Evolutionary conservation across 768 basidiomycete species (phyloP), one percentile per base, ranked within the genome.

Genomic region (Agaricus bisporus): DNA sequence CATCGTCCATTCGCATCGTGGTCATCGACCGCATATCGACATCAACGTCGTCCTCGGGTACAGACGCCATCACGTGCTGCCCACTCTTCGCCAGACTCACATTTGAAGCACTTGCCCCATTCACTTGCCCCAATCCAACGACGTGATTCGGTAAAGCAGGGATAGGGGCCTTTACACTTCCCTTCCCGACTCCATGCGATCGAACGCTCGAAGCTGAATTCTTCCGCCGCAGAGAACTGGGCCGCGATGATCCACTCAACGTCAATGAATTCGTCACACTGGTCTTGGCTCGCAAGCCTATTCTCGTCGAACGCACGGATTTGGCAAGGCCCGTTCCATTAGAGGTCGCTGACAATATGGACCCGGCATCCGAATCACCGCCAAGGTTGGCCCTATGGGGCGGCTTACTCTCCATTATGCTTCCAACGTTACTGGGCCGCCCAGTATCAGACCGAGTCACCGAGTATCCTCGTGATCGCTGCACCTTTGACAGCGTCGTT

Each of bases 151-250:
- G 66, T 32, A 72, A 46, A 38, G 68, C 60, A 39, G 73, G 70
- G 10, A 74, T 62, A 28, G 75, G 72, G 51, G 76, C 71, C 17
- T 65, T 60, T 43, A 57, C 43, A 36, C 49, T 50, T 41, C 35
- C 48, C 56, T 62, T 61, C 48, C 58, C 58, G 57, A 55, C 63
- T 48, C 66, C 70, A 41, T 77, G 74, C 36, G 82, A 81, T 2
- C 76, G 74, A 42, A 85, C 61, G 53, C 85, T 86, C 3, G 85
- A 85, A 20, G 75, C 64, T 15, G 85, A 87, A 56, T 77, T 71
- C 61, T 86, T 81, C 41, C 85, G 76, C 48, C 71, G 73, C 29
- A 80, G 59, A 11, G 75, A 74, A 18, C 66, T 69, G 9, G 75
- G 68, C 46, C 68, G 64, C 10, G 67, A 65, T 15, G 66, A 65